Conservation (phyloP, 306 rosid genomes). For the Cyclanthera cordifolia region DNA sequence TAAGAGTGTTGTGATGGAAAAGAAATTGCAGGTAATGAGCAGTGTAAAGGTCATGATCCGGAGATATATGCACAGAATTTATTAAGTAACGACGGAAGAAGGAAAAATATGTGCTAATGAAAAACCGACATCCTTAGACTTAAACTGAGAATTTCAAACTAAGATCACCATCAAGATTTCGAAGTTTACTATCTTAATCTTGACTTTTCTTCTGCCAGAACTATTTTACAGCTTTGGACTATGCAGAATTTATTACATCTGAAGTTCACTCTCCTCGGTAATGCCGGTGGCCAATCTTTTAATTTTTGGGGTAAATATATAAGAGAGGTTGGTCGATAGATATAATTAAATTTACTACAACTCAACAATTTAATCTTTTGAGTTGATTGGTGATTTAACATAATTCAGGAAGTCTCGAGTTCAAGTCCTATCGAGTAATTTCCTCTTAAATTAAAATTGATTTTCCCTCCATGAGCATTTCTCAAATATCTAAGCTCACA, state of each 20-base stretch:
- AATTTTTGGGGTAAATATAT: background rate
- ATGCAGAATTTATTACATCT: background rate
- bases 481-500: no score
- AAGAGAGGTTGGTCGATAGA: no score
- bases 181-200: background rate
- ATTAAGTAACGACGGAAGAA: background rate
- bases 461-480: no score
- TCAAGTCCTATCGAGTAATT: no score
- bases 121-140: background rate
- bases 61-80: background rate
- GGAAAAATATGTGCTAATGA: background rate
- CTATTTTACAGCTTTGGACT: background rate
- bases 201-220: background rate
- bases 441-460: no score
- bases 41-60: background rate
- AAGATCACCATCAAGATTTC: background rate
- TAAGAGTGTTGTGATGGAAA: background rate
- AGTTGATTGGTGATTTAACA: no score
- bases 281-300: background rate
- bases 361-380: no score
- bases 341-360: no score
- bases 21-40: background rate
- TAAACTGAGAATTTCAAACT: background rate
- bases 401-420: no score
- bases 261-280: background rate